Evolutionary conservation across 2,329 filamentous ascomycete species (phyloP), one percentile per base, ranked within the genome.

Genomic region (Trichoderma aggressivum): DNA sequence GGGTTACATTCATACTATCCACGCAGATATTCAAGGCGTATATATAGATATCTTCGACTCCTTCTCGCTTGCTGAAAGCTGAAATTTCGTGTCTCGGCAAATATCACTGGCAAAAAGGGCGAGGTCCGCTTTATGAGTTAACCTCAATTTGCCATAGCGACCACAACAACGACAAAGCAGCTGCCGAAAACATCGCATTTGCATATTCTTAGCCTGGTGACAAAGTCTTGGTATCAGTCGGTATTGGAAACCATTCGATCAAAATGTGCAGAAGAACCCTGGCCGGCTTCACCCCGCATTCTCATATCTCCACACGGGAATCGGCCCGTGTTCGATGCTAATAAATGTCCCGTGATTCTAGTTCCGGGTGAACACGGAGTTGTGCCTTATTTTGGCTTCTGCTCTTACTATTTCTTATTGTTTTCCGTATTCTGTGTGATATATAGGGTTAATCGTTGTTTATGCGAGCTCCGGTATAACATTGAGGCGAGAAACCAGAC

Each of bases 211-310:
- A 34, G n/a, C 43, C 53, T 24, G 14, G 8, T 14, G 8, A 12
- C 12, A 66, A n/a, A 58, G 50, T 60, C 36, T 60, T 68, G 47
- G n/a, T 18, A 59, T 68, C 6, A 53, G 18, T 21, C 39, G 26
- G 26, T 55, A 64, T 64, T 32, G 36, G n/a, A 24, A 26, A 56
- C 7, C 32, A 26, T 12, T 50, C 24, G 14, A 43, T 11, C 16
- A 12, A 7, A 59, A 28, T 8, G 30, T 26, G 39, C 14, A 32
- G 16, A n/a, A 53, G n/a, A 21, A 21, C 3, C 21, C 36, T 16
- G 16, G 39, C 50, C 21, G 34, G 28, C 36, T 26, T 50, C 56
- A 61, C 66, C 66, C 66, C 66, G 66, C 66, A 61, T 36, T 61
- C n/a, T 16, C 24, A 14, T 12, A 53, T 18, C 34, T n/a, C 18